Evolutionary conservation across 768 basidiomycete genomes (phyloP), one percentile per base, ranked within the genome.

Genomic region (Hortiboletus flavorubellus): DNA sequence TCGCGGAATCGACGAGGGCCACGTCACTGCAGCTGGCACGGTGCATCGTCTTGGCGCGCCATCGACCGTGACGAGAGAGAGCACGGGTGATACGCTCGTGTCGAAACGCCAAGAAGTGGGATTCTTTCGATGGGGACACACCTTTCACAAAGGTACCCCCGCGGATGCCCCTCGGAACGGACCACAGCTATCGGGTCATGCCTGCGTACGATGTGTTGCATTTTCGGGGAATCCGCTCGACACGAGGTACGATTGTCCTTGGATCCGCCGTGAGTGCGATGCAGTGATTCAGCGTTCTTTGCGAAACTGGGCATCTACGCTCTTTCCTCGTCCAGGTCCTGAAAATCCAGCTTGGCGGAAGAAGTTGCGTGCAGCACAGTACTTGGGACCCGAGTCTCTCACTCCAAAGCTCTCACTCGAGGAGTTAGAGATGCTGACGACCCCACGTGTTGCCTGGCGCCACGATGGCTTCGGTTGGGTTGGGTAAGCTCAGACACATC

Each of bases 131-230:
- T 12, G 30, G 18, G 14, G 26, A 26, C 26, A 26, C 26, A 26
- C 26, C 26, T 26, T 26, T 26, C 26, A 9, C 7, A 12, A 10
- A 26, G 10, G 16, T 30, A 16, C 34, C 21, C 40, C 40, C 55
- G 61, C 37, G 41, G 56, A 56, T 35, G 33, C 16, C 29, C 16
- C 41, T 34, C 42, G 45, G 61, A 53, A 59, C 37, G 48, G 48
- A 40, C 45, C 33, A 37, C 45, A 9, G 4, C 26, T 26, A 16
- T 43, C 16, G 29, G 33, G 48, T 50, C 59, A 38, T 46, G 15
- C 15, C n/a, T 40, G 21, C 35, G 5, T 10, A 15, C 30, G 45
- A n/a, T 3, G 35, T 16, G 39, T 33, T 40, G 35, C 12, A 39
- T 33, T 40, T 38, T 35, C n/a, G 31, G 21, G 38, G 50, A 31